Evolutionary conservation across 108 stramenopile species (phyloP).

Genomic region (Craspedostauros australis): DNA sequence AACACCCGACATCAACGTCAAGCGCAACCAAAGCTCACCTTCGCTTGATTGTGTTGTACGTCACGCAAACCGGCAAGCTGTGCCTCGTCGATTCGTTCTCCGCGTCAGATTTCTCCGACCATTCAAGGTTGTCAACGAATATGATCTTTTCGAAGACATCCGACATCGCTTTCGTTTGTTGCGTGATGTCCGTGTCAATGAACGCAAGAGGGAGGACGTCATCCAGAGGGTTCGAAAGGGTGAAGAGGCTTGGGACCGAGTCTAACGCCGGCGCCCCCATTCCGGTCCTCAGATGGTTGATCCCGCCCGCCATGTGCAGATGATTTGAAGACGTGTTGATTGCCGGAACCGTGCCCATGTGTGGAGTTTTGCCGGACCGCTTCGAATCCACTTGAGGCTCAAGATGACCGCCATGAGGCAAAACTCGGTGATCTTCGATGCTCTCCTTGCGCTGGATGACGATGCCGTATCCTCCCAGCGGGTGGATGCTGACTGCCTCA

Average conservation of each 20-base stretch:
- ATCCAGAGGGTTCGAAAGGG: conserved; percentile 72
- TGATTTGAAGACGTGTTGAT: conserved; percentile 33
- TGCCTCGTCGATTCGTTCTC: conserved; percentile 2
- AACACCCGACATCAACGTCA: not conserved
- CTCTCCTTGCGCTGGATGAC: conserved; percentile 38
- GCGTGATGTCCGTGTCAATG: not conserved
- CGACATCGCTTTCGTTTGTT: conserved; percentile 8
- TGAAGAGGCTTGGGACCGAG: conserved; percentile 55
- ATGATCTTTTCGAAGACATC: conserved; percentile 60
- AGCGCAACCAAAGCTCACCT: conserved; percentile 7
- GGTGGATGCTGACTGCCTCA: conserved; percentile 48
- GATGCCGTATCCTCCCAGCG: conserved; percentile 37
- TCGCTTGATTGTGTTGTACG: conserved; percentile 34
- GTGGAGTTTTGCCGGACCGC: conserved; percentile 1
- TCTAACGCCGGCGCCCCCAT: not conserved
- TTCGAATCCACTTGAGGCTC: conserved; percentile 6
- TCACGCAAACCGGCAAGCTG: conserved; percentile 28
- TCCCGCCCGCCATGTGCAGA: conserved; percentile 14
- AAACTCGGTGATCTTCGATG: conserved; percentile 29
- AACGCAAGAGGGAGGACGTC: conserved; percentile 52
- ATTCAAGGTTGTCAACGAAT: conserved; percentile 40
- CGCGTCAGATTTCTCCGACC: conserved; percentile 18
- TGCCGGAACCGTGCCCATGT: conserved; percentile 13
- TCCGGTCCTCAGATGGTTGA: not conserved
- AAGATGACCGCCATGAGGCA: conserved; percentile 15